Evolutionary conservation across 768 basidiomycete species (phyloP).

Genomic region (Naganishia vishniacii): DNA sequence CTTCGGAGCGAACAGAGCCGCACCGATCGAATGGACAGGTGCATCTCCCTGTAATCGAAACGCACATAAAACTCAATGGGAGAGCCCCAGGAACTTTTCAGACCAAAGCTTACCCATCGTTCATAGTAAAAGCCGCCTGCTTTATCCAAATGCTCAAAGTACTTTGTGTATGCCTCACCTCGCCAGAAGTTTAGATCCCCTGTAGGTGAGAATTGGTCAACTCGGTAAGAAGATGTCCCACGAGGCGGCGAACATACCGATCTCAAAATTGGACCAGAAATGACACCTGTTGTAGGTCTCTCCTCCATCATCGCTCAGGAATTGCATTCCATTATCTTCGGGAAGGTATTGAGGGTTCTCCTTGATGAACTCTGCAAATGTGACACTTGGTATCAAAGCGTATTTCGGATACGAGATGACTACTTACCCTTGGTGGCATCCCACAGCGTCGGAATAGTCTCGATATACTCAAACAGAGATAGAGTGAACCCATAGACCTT

Average conservation of each 20-base stretch:
- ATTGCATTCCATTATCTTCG: conserved; percentile 64
- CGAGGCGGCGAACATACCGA: conserved; percentile 53
- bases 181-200: conserved; percentile 73
- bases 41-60: conserved; percentile 86
- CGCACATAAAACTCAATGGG: neutral
- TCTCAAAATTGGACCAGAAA: conserved; percentile 93
- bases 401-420: neutral
- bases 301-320: conserved; percentile 70
- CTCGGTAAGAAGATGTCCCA: no score
- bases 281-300: conserved; percentile 70
- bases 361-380: conserved; percentile 60
- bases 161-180: conserved; percentile 70
- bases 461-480: conserved; percentile 68
- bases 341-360: conserved; percentile 61
- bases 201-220: neutral
- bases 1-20: conserved; percentile 77
- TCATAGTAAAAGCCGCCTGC: conserved; percentile 87
- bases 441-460: conserved; percentile 80
- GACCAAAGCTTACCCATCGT: conserved; percentile 52
- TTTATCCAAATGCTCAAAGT: conserved; percentile 73
- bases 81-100: neutral
- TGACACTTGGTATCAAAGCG: neutral
- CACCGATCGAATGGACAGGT: conserved; percentile 82
- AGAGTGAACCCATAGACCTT: conserved; percentile 87
- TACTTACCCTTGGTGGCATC: conserved; percentile 60